phyloP scores from a whole-genome alignment of 2,329 filamentous ascomycete species.

The Lithohypha guttulata region DNA sequence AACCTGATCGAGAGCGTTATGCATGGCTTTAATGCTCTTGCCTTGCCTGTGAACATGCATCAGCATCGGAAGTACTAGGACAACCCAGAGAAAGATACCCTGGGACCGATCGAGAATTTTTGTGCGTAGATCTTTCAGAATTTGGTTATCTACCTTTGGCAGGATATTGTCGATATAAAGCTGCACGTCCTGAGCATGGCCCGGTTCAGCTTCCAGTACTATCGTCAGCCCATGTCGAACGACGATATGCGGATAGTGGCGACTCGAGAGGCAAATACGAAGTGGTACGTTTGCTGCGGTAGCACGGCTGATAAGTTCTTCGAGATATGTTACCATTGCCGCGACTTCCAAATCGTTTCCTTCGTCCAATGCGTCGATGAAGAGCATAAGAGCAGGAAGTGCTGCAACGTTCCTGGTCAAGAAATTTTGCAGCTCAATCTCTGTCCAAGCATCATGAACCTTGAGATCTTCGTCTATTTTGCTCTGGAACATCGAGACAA shows the following conservation, averaged over 20 bases:
- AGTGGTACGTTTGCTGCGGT: conserved; percentile 16
- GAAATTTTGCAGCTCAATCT: conserved; percentile 13
- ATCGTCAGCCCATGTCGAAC: conserved; percentile 25
- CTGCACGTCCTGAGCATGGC: conserved; percentile 26
- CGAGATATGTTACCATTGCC: conserved; percentile 30
- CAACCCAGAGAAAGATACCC: conserved; percentile 38
- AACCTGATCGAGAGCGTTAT: conserved; percentile 28
- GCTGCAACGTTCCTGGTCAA: conserved; percentile 12
- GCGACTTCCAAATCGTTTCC: conserved; percentile 31
- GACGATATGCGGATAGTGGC: conserved; percentile 35
- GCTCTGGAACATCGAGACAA: conserved; percentile 16
- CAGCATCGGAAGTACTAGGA: conserved; percentile 36
- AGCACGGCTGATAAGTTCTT: conserved; percentile 23
- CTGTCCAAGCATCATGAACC: conserved; percentile 11
- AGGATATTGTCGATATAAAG: conserved; percentile 25
- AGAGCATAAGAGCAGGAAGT: conserved; percentile 14
- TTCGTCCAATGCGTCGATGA: conserved; percentile 39
- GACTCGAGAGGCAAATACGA: conserved; percentile 32
- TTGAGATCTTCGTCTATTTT: conserved; percentile 19
- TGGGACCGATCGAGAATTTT: conserved; percentile 27
- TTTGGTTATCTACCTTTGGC: neutral
- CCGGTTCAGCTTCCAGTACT: conserved; percentile 27
- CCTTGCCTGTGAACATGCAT: conserved; percentile 31
- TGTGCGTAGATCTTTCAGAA: neutral
- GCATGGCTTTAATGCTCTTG: conserved; percentile 22